Conservation (phyloP, 2,329 filamentous ascomycete species). For the Diaporthe ilicicola region DNA sequence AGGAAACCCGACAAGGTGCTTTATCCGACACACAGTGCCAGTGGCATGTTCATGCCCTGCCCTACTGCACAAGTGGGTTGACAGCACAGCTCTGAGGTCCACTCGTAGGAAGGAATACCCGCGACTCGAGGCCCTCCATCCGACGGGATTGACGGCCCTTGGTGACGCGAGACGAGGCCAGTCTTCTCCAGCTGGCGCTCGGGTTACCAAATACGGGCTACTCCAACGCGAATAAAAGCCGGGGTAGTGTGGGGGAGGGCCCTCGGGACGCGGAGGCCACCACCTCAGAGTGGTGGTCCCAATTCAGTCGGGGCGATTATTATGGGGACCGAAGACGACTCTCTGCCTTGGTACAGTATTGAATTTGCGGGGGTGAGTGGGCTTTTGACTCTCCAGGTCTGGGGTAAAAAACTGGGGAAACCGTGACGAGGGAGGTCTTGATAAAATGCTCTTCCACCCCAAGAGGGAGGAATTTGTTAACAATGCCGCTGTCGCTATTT, state of each 20-base stretch:
- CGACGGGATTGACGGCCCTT: neutral
- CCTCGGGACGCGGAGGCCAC: neutral
- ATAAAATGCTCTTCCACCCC: neutral
- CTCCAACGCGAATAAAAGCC: neutral
- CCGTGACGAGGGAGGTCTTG: neutral
- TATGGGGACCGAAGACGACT: neutral
- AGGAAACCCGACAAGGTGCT: neutral
- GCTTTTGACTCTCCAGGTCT: conserved; percentile 2
- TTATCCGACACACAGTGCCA: neutral
- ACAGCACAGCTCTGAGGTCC: neutral
- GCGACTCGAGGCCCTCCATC: neutral
- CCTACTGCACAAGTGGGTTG: neutral
- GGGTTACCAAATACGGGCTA: neutral
- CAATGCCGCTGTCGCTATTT: neutral
- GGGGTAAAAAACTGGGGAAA: conserved; percentile 19
- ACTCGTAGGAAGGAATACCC: neutral
- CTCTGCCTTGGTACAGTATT: conserved; percentile 1
- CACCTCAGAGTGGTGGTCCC: neutral
- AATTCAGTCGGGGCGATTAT: neutral
- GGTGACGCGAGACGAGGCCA: neutral
- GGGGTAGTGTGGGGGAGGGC: conserved; percentile 15
- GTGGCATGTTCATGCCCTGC: neutral
- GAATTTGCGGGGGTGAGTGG: neutral
- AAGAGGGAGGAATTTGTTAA: too few relatives aligned
- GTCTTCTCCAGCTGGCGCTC: too few relatives aligned